These are phyloP conservation scores for Emergomyces africanus DNA, from an alignment of 2,329 filamentous ascomycete species.

Conservation along the genomic window DNA sequence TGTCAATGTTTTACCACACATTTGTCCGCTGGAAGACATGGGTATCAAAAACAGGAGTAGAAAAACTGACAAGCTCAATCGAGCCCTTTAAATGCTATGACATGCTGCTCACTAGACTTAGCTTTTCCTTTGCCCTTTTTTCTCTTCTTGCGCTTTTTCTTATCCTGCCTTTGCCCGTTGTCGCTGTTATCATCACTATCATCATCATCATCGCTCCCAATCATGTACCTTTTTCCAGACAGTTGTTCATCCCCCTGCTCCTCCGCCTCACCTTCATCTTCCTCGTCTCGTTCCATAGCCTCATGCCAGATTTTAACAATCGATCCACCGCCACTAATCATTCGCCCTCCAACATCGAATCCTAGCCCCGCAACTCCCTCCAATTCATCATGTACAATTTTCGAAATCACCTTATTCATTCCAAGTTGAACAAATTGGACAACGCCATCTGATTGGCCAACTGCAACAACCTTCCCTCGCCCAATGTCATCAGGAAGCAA, in stretches of 20 bases:
- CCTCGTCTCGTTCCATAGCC: conserved; percentile 39
- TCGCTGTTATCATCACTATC: conserved; percentile 28
- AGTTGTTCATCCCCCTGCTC: conserved; percentile 34
- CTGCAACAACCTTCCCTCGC: conserved; percentile 52
- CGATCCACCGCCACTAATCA: conserved; percentile 80
- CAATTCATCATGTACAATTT: conserved; percentile 66
- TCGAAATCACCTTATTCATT: conserved; percentile 55
- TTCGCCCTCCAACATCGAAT: conserved; percentile 72
- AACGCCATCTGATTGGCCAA: conserved; percentile 69
- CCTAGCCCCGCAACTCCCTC: conserved; percentile 72
- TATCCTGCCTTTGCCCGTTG: conserved; percentile 36
- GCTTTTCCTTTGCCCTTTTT: conserved; percentile 35
- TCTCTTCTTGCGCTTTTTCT: conserved; percentile 36
- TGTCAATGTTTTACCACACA: neutral
- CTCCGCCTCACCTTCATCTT: conserved; percentile 33
- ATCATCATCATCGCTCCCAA: conserved; percentile 7
- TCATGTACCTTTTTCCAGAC: conserved; percentile 24
- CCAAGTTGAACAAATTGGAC: conserved; percentile 67
- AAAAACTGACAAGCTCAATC: conserved; percentile 19
- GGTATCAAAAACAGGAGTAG: neutral
- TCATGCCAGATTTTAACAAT: conserved; percentile 74
- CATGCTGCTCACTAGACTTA: conserved; percentile 24
- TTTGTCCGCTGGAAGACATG: neutral
- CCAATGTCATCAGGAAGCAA: conserved; percentile 58
- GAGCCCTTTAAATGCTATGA: conserved; percentile 32